Base-by-base conservation (phyloP, 305 asterid genomes). In the Fraxinus baroniana region DNA sequence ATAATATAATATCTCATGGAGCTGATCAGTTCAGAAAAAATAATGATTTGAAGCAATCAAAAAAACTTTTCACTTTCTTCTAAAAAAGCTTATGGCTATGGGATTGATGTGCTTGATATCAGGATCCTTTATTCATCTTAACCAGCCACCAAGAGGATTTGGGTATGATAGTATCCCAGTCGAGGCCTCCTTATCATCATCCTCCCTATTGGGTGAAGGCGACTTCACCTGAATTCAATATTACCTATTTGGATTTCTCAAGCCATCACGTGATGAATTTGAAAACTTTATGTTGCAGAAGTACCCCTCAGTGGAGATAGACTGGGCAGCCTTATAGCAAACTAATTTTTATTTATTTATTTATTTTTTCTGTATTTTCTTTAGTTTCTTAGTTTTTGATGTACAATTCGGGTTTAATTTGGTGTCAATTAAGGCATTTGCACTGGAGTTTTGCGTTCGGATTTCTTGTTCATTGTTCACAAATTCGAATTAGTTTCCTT, bases 1-100 rank as follows among this genome's bases (percentile, higher is more conserved):
- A 92, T 5, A 92, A 91, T 78, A 91, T 92, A 20, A 91, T 92
- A 75, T 87, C 94, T 3, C 97, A 90, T 17, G 97, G 92, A 7
- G 97, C 97, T 1, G 92, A 92, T 68, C 97, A 92, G 83, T 89
- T 92, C 76, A 66, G 82, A 1, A 85, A 80, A 39, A 36, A 80
- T 17, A 24, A 2, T 64, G 73, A 86, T 28, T 5, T 74, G 4
- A 85, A 68, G 74, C 87, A 84, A 20, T 76, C 88, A n/a, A 86
- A 84, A 22, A 86, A 89, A 79, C 93, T 92, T 57, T 92, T 94
- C 2, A 92, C 91, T 79, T 92, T 87, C 84, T 92, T 92, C 86
- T 90, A 92, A 32, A 32, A 32, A 32, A 32, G 35, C 4, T 83
- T 91, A 90, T 92, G 94, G 92, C 90, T 7, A 78, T 87, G 9